phyloP scores from a whole-genome alignment of 108 stramenopile species.

The Stephanodiscus minutulus region DNA sequence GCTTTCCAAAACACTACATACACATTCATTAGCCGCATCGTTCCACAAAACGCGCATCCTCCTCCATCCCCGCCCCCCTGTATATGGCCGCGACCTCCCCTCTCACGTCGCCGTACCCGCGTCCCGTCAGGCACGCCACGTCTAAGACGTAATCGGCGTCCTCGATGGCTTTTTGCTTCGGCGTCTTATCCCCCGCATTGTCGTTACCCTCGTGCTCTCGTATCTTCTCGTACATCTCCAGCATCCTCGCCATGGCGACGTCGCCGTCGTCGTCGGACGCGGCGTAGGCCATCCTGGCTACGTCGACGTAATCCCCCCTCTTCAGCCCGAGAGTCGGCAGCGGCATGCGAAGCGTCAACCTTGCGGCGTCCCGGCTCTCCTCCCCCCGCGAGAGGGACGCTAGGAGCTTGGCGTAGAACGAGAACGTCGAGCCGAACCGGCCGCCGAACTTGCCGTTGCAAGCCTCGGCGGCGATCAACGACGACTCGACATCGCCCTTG shows the following conservation, averaged over 20 bases:
- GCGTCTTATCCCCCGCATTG: slow-evolving; percentile 56
- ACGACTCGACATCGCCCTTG: slow-evolving; percentile 59
- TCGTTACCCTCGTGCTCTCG: slow-evolving; percentile 66
- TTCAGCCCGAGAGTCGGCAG: slow-evolving; percentile 66
- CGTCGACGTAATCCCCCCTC: slow-evolving; percentile 55
- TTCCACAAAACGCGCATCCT: slow-evolving; percentile 72
- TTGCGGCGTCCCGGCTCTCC: slow-evolving; percentile 78
- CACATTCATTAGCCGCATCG: slow-evolving; percentile 1
- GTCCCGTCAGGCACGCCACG: slow-evolving; percentile 58
- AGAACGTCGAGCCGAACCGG: slow-evolving; percentile 71
- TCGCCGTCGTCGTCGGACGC: slow-evolving; percentile 52
- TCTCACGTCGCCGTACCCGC: slow-evolving; percentile 61
- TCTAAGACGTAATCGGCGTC: slow-evolving; percentile 80
- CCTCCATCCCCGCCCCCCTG: slow-evolving; percentile 57
- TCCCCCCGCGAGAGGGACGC: slow-evolving; percentile 59
- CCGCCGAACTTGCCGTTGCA: slow-evolving; percentile 73
- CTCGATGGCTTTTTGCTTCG: slow-evolving; percentile 68
- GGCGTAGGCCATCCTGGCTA: slow-evolving; percentile 64
- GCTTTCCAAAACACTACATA: too few relatives aligned
- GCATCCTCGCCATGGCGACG: slow-evolving; percentile 61
- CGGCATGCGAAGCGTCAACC: slow-evolving; percentile 81
- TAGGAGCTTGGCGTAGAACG: slow-evolving; percentile 73
- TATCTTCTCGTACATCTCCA: slow-evolving; percentile 74
- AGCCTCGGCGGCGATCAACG: slow-evolving; percentile 85
- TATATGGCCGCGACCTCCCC: slow-evolving; percentile 64